These are phyloP conservation scores for Apiotrichum akiyoshidainum DNA, from an alignment of 1,284 basidiomycete genomes.

Conservation along the genomic window DNA sequence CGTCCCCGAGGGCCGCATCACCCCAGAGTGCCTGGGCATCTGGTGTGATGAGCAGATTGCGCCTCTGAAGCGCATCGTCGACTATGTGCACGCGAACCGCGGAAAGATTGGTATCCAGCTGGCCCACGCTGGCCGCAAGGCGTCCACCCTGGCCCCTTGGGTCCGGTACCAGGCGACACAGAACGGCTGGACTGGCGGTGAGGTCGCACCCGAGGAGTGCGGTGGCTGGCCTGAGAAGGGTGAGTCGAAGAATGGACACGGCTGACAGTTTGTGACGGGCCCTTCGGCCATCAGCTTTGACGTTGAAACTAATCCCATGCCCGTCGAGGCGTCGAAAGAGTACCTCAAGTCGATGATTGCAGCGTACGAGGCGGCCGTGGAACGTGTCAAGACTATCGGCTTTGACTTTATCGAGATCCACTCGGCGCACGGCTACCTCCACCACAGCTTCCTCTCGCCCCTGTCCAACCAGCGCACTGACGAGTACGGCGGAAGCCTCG, in stretches of 20 bases:
- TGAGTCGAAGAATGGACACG: slow-evolving; percentile 18
- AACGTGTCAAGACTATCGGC: slow-evolving; percentile 62
- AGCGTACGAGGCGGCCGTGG: slow-evolving; percentile 64
- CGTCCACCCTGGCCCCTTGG: slow-evolving; percentile 63
- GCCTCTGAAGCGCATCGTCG: slow-evolving; percentile 65
- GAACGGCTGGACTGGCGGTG: slow-evolving; percentile 37
- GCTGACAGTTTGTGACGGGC: slow-evolving; percentile 47
- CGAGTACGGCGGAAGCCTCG: slow-evolving; percentile 66
- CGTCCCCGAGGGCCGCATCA: slow-evolving; percentile 67
- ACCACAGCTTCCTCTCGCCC: slow-evolving; percentile 65
- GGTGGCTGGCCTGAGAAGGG: slow-evolving; percentile 70
- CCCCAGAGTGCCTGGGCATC: slow-evolving; percentile 57
- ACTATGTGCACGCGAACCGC: slow-evolving; percentile 69
- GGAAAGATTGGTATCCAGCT: slow-evolving; percentile 71
- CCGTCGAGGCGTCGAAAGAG: slow-evolving; percentile 58
- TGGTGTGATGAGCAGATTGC: slow-evolving; percentile 72
- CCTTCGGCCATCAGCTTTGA: slow-evolving; percentile 61
- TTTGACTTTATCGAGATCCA: slow-evolving; percentile 83
- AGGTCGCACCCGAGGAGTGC: slow-evolving; percentile 51
- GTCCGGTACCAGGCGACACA: slow-evolving; percentile 41
- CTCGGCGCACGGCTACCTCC: slow-evolving; percentile 65
- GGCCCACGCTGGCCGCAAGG: slow-evolving; percentile 71
- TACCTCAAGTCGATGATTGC: slow-evolving; percentile 63
- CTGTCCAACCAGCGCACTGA: slow-evolving; percentile 67
- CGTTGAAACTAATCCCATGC: slow-evolving; percentile 54